Conservation (phyloP, 2,329 filamentous ascomycete species). For the Fusarium praegraminearum region DNA sequence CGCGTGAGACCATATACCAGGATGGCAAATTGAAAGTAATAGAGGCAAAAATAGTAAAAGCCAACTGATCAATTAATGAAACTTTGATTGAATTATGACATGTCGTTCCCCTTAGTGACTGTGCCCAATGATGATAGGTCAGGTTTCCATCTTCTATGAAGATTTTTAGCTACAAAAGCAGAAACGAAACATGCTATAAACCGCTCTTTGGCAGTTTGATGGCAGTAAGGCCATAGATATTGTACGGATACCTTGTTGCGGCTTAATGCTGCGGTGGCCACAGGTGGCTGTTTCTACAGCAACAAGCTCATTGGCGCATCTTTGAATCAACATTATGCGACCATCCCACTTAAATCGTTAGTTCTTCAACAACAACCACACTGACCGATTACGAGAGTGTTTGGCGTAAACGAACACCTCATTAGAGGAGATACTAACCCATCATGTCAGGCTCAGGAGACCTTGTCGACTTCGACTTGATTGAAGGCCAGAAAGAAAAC, state of each 20-base stretch:
- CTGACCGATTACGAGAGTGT: slow-evolving; percentile 27
- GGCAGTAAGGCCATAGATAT: too few species aligned
- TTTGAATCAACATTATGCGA: slow-evolving; percentile 26
- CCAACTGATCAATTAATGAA: slow-evolving; percentile 42
- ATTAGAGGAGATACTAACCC: slow-evolving; percentile 41
- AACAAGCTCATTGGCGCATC: slow-evolving; percentile 28
- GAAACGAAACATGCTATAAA: not conserved
- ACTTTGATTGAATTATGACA: slow-evolving; percentile 39
- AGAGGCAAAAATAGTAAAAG: slow-evolving; percentile 48
- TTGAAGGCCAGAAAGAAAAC: slow-evolving; percentile 98
- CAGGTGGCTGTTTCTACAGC: slow-evolving; percentile 45
- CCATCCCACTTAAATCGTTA: slow-evolving; percentile 20
- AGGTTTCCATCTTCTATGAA: not conserved
- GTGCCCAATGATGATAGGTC: not conserved
- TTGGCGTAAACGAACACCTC: slow-evolving; percentile 27
- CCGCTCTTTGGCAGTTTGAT: not conserved
- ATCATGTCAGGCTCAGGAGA: slow-evolving; percentile 65
- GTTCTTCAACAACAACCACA: slow-evolving; percentile 29
- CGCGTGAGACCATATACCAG: slow-evolving; percentile 44
- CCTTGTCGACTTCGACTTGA: slow-evolving; percentile 84
- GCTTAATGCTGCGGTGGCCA: slow-evolving; percentile 7
- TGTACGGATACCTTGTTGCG: not conserved
- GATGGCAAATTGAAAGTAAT: slow-evolving; percentile 46
- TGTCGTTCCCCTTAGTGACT: not conserved
- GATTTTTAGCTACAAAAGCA: not conserved